Base-by-base conservation (phyloP, 2,329 filamentous ascomycete species). In the Cryphonectria nitschkei region DNA sequence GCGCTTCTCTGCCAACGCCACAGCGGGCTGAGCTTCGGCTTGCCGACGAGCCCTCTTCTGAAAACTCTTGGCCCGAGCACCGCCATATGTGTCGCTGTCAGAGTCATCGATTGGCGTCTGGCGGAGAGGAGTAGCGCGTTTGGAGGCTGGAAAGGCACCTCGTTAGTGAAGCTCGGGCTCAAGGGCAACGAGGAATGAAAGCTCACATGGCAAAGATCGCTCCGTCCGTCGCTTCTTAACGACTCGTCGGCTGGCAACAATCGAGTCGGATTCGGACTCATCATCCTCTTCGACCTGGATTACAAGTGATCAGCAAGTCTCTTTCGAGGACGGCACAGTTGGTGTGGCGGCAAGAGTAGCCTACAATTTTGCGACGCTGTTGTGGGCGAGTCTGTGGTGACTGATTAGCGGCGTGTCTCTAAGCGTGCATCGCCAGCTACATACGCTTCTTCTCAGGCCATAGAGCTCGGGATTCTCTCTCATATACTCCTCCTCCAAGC, bases 381-480 rank as follows among this genome's bases (percentile, higher is more conserved):
- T 84, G 84, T 61, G 88, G 86, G 68, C 88, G 87, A 70, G 86
- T 86, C 87, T 89, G 75, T n/a, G 11, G 41, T 54, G 34, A 50
- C 8, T 58, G 63, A 37, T 73, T 62, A 73, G 71, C 69, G 46
- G 43, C 14, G 32, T 56, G 61, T 26, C 14, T 41, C 58, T 9
- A 22, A 32, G 26, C 9, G 39, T 19, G 32, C 50, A 34, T 32
- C 22, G 19, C 43, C 41, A 34, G 13, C 52, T 34, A 73, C 71
- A 74, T 90, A 96, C 95, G 84, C 96, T 99, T 83, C 96, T 89
- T 76, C 96, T 90, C 75, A 99, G 86, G 64, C 96, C 96, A 84
- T 98, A 99, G 11, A 99, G 86, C 82, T 97, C 94, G 61, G 96
- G 96, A 77, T 99, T 97, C 78, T 93, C 92, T 77, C 91, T 88